phyloP scores from a whole-genome alignment of 305 asterid genomes.

The Fraxinus dipetala region DNA sequence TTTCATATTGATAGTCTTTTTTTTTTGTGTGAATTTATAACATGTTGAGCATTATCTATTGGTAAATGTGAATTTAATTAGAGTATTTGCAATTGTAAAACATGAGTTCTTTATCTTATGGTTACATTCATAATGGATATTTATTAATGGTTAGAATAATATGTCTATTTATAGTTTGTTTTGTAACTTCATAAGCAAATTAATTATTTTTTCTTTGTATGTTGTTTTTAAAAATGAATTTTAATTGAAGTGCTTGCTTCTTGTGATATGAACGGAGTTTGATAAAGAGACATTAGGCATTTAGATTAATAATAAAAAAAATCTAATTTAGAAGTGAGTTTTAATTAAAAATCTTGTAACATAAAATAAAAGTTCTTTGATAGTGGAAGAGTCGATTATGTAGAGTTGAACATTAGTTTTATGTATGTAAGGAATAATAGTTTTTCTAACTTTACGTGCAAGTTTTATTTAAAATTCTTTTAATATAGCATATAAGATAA shows the following conservation, averaged over 20 bases:
- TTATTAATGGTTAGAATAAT: not conserved
- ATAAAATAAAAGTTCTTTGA: not conserved
- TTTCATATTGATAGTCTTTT: not conserved
- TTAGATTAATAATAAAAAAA: too few relatives aligned
- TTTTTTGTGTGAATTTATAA: not conserved
- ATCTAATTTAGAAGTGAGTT: not conserved
- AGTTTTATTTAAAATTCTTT: not conserved
- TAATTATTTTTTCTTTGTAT: not conserved
- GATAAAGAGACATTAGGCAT: not conserved
- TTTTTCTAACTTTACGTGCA: not conserved
- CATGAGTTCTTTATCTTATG: not conserved
- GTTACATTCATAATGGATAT: not conserved
- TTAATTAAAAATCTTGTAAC: not conserved
- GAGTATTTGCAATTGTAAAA: not conserved
- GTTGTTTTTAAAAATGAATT: not conserved
- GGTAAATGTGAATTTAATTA: not conserved
- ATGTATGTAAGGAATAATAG: not conserved
- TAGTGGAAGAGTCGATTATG: not conserved
- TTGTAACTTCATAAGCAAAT: not conserved
- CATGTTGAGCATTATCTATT: not conserved
- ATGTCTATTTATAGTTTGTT: not conserved
- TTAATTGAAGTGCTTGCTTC: not conserved
- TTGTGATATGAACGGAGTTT: not conserved
- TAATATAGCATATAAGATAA: not conserved
- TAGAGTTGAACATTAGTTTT: not conserved